Evolutionary conservation across 805 yeast genomes (phyloP).

Genomic region (Candida boidinii): DNA sequence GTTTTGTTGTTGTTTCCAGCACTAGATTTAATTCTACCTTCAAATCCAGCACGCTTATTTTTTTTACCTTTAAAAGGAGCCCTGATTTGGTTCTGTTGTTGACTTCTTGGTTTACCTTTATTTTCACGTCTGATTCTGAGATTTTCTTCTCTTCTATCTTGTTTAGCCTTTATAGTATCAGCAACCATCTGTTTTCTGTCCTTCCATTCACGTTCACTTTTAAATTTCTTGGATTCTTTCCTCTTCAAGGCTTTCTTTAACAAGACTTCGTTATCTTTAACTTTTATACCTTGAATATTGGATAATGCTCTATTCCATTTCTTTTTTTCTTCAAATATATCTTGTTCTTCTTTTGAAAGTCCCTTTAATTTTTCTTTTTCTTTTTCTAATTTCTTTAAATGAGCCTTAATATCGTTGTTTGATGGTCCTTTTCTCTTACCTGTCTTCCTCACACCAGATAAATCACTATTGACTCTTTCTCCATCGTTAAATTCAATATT

Average conservation of each 20-base stretch:
- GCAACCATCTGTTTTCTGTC: conserved; percentile 79
- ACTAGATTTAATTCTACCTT: conserved; percentile 41
- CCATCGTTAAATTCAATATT: conserved; percentile 82
- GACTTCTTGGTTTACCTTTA: conserved; percentile 72
- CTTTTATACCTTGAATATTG: conserved; percentile 81
- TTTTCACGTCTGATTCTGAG: conserved; percentile 77
- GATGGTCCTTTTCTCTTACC: conserved; percentile 77
- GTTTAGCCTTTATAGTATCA: conserved; percentile 64
- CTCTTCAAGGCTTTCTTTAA: conserved; percentile 79
- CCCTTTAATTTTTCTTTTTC: conserved; percentile 56
- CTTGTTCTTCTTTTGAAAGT: conserved; percentile 54
- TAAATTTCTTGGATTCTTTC: conserved; percentile 75
- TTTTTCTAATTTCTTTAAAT: conserved; percentile 64
- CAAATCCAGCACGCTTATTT: conserved; percentile 75
- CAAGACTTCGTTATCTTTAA: conserved; percentile 84
- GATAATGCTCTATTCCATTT: conserved; percentile 81
- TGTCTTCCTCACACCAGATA: conserved; percentile 44
- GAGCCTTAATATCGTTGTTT: conserved; percentile 76
- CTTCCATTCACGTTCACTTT: conserved; percentile 85
- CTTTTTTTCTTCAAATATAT: conserved; percentile 56
- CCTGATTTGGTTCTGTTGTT: conserved; percentile 59
- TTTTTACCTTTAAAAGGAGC: conserved; percentile 52
- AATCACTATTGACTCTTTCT: conserved; percentile 66
- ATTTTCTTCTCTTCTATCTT: conserved; percentile 88
- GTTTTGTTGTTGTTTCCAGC: conserved; percentile 8